These are phyloP conservation scores for Hypseocharis bilobata DNA, from an alignment of 441 rosid species.

Conservation along the genomic window DNA sequence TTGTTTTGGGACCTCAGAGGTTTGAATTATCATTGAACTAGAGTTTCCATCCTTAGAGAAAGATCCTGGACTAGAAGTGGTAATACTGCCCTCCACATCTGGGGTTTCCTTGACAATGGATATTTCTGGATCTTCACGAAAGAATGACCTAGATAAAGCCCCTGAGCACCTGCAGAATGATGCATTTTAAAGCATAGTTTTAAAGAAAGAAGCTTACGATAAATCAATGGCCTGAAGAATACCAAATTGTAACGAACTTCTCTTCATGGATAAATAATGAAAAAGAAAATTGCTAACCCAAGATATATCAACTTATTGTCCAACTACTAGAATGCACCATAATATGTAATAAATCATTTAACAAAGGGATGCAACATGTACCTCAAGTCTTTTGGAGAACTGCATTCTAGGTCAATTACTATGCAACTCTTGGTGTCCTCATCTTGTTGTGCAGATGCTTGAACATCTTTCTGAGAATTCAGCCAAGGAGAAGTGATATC, in stretches of 20 bases:
- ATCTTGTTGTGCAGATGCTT: slow-evolving; percentile 29
- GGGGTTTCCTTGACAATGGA: slow-evolving; percentile 51
- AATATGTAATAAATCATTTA: slow-evolving; percentile 8
- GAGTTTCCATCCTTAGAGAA: slow-evolving; percentile 42
- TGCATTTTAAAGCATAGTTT: slow-evolving; percentile 10
- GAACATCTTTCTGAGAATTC: slow-evolving; percentile 30
- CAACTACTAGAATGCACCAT: background rate
- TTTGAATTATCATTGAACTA: slow-evolving; percentile 41
- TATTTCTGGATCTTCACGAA: slow-evolving; percentile 48
- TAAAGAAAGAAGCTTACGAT: slow-evolving; percentile 8
- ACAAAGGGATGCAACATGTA: slow-evolving; percentile 30
- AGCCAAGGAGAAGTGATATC: slow-evolving; percentile 21
- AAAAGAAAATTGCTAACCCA: background rate
- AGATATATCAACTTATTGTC: background rate
- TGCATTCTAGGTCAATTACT: slow-evolving; percentile 44
- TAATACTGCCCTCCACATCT: slow-evolving; percentile 26
- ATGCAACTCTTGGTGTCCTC: slow-evolving; percentile 26
- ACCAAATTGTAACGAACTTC: background rate
- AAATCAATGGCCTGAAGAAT: background rate
- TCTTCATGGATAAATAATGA: background rate
- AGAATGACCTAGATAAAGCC: slow-evolving; percentile 28
- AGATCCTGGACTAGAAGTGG: slow-evolving; percentile 42
- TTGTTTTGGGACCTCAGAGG: slow-evolving; percentile 44
- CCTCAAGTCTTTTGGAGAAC: slow-evolving; percentile 42
- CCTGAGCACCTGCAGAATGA: slow-evolving; percentile 44